Conservation (phyloP, 148 eudicot species). For the Dianthus caryophyllus region DNA sequence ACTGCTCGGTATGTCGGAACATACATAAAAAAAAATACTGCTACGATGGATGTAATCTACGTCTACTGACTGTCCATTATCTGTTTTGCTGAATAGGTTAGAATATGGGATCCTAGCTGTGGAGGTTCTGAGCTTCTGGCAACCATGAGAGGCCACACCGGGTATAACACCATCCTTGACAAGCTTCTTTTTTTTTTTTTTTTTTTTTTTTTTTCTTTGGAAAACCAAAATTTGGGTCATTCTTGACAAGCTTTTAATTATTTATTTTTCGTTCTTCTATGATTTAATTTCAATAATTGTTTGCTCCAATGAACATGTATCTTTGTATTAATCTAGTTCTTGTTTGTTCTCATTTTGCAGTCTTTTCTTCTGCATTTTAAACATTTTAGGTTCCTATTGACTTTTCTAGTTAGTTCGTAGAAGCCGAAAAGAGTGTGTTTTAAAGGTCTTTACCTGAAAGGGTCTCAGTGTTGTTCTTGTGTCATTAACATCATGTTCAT, state of each 20-base stretch:
- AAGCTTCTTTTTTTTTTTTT: background rate
- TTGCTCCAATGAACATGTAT: background rate
- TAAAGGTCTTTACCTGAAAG: too few relatives aligned
- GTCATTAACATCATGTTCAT: background rate
- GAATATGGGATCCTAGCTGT: conserved; percentile 82
- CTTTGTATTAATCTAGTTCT: background rate
- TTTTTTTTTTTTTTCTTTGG: background rate
- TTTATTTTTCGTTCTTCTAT: background rate
- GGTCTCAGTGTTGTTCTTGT: conserved; percentile 6
- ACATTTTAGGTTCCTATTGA: background rate
- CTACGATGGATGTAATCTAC: background rate
- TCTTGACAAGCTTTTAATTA: background rate
- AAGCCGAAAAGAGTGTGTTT: background rate
- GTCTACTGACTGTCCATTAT: background rate
- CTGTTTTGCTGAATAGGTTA: conserved; percentile 44
- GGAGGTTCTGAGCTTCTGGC: conserved; percentile 88
- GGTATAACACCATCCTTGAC: conserved; percentile 34
- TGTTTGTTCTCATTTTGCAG: background rate
- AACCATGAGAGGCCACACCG: conserved; percentile 80
- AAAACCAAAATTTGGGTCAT: too few relatives aligned
- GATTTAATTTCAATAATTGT: background rate
- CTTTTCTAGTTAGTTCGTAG: background rate
- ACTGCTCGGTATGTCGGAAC: conserved; percentile 53
- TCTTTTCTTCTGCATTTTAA: background rate
- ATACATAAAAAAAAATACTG: background rate